These are phyloP conservation scores for Piper longum DNA, from an alignment of 164 flowering plant genomes.

Conservation along the genomic window DNA sequence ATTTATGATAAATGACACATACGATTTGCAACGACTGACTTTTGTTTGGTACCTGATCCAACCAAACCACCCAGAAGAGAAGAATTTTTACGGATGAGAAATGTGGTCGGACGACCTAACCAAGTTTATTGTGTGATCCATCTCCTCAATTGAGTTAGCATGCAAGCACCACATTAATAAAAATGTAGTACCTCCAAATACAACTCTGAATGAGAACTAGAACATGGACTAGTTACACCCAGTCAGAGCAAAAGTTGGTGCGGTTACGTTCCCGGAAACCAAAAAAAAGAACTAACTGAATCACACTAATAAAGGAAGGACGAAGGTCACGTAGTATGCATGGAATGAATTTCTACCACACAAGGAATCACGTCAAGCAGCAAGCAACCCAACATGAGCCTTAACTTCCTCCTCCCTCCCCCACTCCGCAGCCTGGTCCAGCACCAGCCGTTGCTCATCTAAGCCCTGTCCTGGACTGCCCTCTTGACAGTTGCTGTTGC, in stretches of 20 bases:
- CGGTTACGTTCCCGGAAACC: background rate
- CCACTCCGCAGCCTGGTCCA: background rate
- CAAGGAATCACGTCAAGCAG: background rate
- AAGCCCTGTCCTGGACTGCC: constrained; percentile 19
- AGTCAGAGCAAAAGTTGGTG: too few relatives aligned
- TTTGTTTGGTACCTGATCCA: too few relatives aligned
- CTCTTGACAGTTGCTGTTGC: constrained; percentile 18
- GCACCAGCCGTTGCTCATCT: constrained; percentile 5
- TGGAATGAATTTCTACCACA: background rate
- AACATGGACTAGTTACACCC: too few relatives aligned
- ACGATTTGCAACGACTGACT: too few relatives aligned
- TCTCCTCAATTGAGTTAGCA: background rate
- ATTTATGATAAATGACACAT: too few relatives aligned
- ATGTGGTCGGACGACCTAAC: background rate
- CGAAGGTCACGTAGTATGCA: too few relatives aligned
- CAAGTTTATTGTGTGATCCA: background rate
- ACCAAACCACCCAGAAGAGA: too few relatives aligned
- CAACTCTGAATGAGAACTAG: too few relatives aligned
- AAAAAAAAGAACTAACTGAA: too few relatives aligned
- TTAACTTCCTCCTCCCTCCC: background rate
- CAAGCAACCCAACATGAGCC: constrained; percentile 1
- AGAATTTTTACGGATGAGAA: background rate
- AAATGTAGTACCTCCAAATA: background rate
- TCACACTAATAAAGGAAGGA: too few relatives aligned
- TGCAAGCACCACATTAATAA: background rate